Evolutionary conservation across 352 stramenopile species (phyloP), one percentile per base, ranked within the genome.

Genomic region (Blastocystis hominis): DNA sequence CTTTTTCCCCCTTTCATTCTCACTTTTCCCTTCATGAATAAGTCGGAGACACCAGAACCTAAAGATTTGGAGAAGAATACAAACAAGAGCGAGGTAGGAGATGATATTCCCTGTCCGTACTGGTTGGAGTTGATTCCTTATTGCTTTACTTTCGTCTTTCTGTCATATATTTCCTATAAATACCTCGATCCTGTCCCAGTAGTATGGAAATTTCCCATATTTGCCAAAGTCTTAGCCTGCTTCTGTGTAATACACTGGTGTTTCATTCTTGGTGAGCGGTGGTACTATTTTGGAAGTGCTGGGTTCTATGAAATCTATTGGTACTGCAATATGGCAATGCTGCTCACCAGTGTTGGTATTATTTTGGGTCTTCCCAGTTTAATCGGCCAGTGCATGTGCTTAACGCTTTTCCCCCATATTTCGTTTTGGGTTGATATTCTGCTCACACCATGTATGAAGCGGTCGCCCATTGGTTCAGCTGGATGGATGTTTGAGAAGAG

Each of bases 271-370:
- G 38, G 36, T 75, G 24, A 78, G 15, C 55, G 77, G 15, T 34
- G 17, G 24, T 62, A 62, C 34, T 72, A 5, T 36, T 36, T 34
- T 84, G 75, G 75, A 34, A 75, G 47, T 69, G 77, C 20, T 30
- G 53, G 77, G 3, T 78, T 77, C 53, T 87, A 87, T 55, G 77
- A 87, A 30, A 69, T 69, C 38, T 87, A 77, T 46, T 87, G 77
- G 77, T 87, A 63, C 30, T 87, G 77, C 55, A 87, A 63, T 63
- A 54, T 87, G 20, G 36, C 53, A 13, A 30, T 87, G 34, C 15
- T 87, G 9, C 34, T 87, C 15, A 77, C 64, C 3, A 56, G n/a
- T 24, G 40, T 63, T 3, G 77, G 42, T 20, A 44, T 75, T n/a
- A 46, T 87, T 50, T 34, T 87, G n/a, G 15, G 36, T 30, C 62